Percentiles rank a stretch among this genome's conserved stretches.
These are phyloP conservation scores for Cryptosporidium ubiquitum DNA, from an alignment of 169 alveolate species.

Conservation along the genomic window DNA sequence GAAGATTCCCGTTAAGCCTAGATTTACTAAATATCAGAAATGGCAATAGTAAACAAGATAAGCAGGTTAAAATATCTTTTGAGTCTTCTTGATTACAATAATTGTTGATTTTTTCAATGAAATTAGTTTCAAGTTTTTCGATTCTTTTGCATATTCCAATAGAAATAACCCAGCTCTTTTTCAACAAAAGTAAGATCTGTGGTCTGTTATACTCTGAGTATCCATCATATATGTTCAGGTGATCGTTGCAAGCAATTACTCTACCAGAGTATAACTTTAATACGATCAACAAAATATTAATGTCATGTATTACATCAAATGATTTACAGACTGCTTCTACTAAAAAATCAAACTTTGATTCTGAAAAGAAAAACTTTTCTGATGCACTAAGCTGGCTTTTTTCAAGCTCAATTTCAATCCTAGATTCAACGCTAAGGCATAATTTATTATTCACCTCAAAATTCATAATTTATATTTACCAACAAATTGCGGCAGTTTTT, in stretches of 20 bases:
- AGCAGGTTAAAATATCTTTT: background rate
- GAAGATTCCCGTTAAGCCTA: background rate
- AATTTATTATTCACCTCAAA: background rate
- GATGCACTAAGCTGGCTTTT: background rate
- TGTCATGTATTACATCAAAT: background rate
- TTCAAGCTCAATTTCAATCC: slow-evolving; percentile 11
- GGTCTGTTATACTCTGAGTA: background rate
- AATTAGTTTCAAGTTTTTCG: background rate
- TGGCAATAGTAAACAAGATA: background rate
- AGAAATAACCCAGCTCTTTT: slow-evolving; percentile 8
- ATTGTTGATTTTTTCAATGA: background rate
- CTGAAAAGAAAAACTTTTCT: background rate
- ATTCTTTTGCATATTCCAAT: slow-evolving; percentile 5
- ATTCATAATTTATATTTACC: background rate
- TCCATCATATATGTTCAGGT: background rate
- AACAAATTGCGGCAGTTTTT: background rate
- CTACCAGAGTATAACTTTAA: slow-evolving; percentile 4
- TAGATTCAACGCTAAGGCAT: background rate
- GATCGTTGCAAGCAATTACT: background rate
- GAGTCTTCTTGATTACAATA: background rate
- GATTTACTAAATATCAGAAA: background rate
- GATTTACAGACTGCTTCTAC: slow-evolving; percentile 4
- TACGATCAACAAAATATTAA: background rate
- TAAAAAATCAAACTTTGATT: background rate
- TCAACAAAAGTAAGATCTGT: background rate